Evolutionary conservation across 2,329 filamentous ascomycete species (phyloP).

Genomic region (Claviceps cyperi): DNA sequence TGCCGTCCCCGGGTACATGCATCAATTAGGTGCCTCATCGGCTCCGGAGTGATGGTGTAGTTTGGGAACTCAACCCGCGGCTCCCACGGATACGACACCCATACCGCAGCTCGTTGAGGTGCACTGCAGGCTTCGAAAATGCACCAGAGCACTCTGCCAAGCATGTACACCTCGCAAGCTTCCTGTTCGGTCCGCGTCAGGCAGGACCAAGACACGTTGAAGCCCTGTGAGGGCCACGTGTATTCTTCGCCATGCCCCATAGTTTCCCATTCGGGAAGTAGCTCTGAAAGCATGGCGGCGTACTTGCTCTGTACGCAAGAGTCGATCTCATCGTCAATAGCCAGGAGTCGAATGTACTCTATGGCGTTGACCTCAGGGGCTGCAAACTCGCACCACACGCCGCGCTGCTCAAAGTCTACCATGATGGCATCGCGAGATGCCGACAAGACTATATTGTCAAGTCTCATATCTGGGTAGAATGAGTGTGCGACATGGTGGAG

Average conservation of each 20-base stretch:
- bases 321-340: constrained; percentile 32
- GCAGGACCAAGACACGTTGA: constrained; percentile 42
- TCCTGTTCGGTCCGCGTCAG: constrained; percentile 38
- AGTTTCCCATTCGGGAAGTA: constrained; percentile 33
- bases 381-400: constrained; percentile 48
- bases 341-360: constrained; percentile 41
- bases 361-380: constrained; percentile 45
- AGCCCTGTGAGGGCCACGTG: constrained; percentile 31
- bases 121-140: constrained; percentile 46
- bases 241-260: constrained; percentile 29
- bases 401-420: constrained; percentile 49
- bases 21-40: constrained; percentile 33
- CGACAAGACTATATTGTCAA: constrained; percentile 44
- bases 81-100: constrained; percentile 45
- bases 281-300: constrained; percentile 22
- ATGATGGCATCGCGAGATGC: constrained; percentile 33
- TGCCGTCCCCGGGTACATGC: constrained; percentile 36
- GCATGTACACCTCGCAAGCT: constrained; percentile 46
- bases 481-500: constrained; percentile 28
- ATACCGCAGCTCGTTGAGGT: constrained; percentile 40
- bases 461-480: constrained; percentile 44
- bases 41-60: constrained; percentile 31
- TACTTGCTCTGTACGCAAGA: constrained; percentile 26
- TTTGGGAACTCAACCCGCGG: constrained; percentile 41
- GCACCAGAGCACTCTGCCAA: constrained; percentile 47